Conservation (phyloP, 2,329 filamentous ascomycete genomes). For the Botryotinia convoluta region DNA sequence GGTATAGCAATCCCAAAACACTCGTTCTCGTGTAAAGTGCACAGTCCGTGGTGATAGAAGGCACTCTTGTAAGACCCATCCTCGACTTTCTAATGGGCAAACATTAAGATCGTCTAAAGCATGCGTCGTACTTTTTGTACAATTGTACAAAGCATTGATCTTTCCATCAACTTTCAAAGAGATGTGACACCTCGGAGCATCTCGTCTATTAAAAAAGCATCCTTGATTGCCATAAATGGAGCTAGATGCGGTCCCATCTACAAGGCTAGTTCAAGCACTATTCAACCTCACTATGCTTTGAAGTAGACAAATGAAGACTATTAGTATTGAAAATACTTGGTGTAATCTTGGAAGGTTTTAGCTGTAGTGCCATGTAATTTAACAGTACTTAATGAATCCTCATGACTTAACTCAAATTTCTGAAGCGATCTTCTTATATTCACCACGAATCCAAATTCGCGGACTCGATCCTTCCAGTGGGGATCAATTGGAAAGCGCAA, state of each 20-base stretch:
- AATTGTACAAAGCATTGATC: background rate
- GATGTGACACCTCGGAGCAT: background rate
- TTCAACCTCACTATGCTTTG: rapidly evolving
- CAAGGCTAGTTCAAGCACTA: no score
- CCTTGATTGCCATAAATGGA: background rate
- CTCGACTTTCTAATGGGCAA: background rate
- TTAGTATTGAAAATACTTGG: no score
- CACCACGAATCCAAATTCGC: background rate
- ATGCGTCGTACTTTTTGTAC: rapidly evolving
- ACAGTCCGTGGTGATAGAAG: background rate
- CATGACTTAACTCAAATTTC: background rate
- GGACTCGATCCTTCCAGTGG: no score
- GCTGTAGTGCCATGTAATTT: background rate
- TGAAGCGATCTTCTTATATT: rapidly evolving
- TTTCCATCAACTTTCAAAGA: background rate
- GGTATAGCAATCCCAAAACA: background rate
- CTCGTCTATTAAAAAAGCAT: background rate
- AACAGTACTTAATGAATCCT: background rate
- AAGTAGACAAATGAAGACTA: no score
- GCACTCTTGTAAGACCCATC: background rate
- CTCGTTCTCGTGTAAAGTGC: background rate
- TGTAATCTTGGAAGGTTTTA: no score
- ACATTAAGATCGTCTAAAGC: rapidly evolving
- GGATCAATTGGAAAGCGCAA: background rate
- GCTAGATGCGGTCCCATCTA: background rate